phyloP scores from a whole-genome alignment of 176 grass and related monocot genomes.

The Oryza nivara region DNA sequence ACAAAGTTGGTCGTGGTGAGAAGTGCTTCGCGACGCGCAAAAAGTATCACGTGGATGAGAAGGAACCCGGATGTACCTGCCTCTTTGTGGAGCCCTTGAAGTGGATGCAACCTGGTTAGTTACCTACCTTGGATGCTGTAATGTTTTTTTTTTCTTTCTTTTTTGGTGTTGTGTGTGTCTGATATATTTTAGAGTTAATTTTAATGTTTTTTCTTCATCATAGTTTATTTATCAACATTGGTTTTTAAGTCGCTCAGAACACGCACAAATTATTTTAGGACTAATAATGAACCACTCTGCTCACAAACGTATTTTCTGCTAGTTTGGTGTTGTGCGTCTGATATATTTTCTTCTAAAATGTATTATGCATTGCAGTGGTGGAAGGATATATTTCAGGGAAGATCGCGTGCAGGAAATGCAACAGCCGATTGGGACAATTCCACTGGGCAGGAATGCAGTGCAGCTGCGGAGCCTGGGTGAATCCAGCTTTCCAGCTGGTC shows the following conservation, averaged over 20 bases:
- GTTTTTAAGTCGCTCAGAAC: too few relatives aligned
- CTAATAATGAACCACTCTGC: too few relatives aligned
- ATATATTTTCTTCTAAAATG: neutral
- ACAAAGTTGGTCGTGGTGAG: constrained; percentile 65
- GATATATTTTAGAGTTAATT: neutral
- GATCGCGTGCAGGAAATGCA: constrained; percentile 87
- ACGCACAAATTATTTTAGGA: too few relatives aligned
- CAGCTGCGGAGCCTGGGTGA: constrained; percentile 82
- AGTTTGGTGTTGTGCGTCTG: neutral
- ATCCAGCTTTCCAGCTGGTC: constrained; percentile 84
- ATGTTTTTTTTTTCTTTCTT: neutral
- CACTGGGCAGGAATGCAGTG: constrained; percentile 91
- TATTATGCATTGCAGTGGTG: constrained; percentile 54
- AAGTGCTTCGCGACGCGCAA: constrained; percentile 55
- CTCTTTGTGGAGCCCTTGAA: constrained; percentile 93
- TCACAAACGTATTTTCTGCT: too few relatives aligned
- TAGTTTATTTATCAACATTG: too few relatives aligned
- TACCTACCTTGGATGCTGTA: neutral
- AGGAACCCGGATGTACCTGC: constrained; percentile 60
- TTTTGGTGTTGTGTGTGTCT: neutral
- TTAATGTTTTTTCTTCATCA: too few relatives aligned
- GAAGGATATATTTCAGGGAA: constrained; percentile 69
- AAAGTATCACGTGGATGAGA: constrained; percentile 30
- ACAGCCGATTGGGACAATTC: constrained; percentile 84
- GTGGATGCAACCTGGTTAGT: constrained; percentile 84